Evolutionary conservation across 257 asterid genomes (phyloP).

Genomic region (Rauvolfia tetraphylla): DNA sequence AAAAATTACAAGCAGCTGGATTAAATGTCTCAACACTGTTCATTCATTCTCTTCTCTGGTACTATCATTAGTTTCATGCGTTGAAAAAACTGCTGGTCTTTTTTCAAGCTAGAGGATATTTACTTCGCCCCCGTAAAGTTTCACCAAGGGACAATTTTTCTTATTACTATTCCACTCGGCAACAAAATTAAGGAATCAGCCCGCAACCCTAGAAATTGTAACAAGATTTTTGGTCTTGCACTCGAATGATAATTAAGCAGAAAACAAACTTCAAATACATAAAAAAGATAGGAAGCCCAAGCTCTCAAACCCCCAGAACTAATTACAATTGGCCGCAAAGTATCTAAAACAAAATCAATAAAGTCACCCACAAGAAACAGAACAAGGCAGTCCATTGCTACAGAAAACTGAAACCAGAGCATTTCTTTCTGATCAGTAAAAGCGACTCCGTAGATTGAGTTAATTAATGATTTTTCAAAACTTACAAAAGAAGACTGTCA

Average conservation of each 20-base stretch:
- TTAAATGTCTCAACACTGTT: too few species aligned
- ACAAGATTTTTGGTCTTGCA: background rate
- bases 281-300: background rate
- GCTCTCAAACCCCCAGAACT: background rate
- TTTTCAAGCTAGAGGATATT: background rate
- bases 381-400: background rate
- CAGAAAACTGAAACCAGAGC: background rate
- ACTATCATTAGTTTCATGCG: too few species aligned
- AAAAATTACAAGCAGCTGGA: too few species aligned
- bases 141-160: background rate
- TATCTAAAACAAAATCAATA: background rate
- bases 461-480: background rate
- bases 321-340: background rate
- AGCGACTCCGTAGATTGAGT: background rate
- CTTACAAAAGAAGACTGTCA: background rate
- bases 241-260: background rate
- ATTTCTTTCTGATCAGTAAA: background rate
- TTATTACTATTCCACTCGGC: background rate
- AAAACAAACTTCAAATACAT: background rate
- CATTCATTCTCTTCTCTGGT: too few species aligned
- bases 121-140: background rate
- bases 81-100: too few species aligned
- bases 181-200: background rate
- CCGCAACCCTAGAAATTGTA: background rate
- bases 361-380: too few species aligned